These are phyloP conservation scores for Lojkania enalia DNA, from an alignment of 2,329 filamentous ascomycete genomes.

Conservation along the genomic window DNA sequence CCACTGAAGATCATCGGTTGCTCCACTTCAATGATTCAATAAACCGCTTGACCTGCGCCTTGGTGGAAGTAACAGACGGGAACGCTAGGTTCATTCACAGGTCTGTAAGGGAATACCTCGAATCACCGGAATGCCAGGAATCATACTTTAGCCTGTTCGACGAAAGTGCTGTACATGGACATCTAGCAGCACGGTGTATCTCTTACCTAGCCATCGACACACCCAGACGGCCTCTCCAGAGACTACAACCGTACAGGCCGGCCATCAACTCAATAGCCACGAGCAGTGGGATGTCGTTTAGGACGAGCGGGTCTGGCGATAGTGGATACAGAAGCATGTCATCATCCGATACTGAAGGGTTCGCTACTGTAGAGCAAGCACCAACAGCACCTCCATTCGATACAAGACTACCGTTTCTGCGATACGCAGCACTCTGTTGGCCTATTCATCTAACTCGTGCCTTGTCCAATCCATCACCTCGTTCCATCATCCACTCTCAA, in stretches of 20 bases:
- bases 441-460: conserved; percentile 36
- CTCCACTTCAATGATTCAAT: conserved; percentile 20
- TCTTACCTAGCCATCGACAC: conserved; percentile 32
- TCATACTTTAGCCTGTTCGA: conserved; percentile 30
- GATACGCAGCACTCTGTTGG: conserved; percentile 38
- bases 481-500: conserved; percentile 2
- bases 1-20: conserved; percentile 8
- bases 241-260: conserved; percentile 18
- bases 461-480: conserved; percentile 11
- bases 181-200: conserved; percentile 33
- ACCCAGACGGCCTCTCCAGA: conserved; percentile 30
- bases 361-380: conserved; percentile 3
- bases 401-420: conserved; percentile 31
- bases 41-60: conserved; percentile 28
- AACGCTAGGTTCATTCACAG: conserved; percentile 27
- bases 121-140: conserved; percentile 17
- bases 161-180: conserved; percentile 28
- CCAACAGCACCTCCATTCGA: conserved; percentile 23
- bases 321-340: conserved; percentile 38
- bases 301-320: conserved; percentile 31
- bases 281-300: conserved; percentile 27
- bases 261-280: conserved; percentile 10
- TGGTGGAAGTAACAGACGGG: conserved; percentile 25
- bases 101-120: conserved; percentile 31
- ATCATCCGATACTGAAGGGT: conserved; percentile 25